These are phyloP conservation scores for Botrytis medusae DNA, from an alignment of 2,329 filamentous ascomycete species.

Conservation along the genomic window DNA sequence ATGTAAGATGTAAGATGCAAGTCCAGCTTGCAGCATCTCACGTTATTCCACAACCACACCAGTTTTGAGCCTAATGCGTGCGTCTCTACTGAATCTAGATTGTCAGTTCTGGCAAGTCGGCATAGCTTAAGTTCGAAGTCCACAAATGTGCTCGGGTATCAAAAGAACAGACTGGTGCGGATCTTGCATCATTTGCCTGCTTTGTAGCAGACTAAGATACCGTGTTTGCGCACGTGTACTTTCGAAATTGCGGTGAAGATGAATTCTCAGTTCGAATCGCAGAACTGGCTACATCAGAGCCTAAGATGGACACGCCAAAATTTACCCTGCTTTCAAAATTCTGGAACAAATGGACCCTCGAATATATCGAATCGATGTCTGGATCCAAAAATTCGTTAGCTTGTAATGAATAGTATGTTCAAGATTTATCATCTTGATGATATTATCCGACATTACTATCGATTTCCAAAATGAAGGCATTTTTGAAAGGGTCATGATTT, in stretches of 20 bases:
- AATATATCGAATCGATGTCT: neutral
- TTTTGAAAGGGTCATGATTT: neutral
- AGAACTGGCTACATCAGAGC: neutral
- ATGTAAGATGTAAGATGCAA: slow-evolving; percentile 1
- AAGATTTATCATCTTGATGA: neutral
- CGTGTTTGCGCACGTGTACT: neutral
- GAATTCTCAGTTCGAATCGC: neutral
- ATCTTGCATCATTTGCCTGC: neutral
- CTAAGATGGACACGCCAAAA: neutral
- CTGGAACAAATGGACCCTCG: neutral
- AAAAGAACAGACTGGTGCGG: neutral
- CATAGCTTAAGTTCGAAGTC: neutral
- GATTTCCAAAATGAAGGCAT: neutral
- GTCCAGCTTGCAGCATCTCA: slow-evolving; percentile 13
- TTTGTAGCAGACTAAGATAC: neutral
- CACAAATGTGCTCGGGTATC: neutral
- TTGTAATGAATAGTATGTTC: neutral
- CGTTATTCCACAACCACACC: neutral
- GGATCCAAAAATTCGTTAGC: neutral
- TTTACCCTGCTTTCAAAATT: neutral
- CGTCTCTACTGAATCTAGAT: neutral
- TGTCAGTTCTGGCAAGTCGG: neutral
- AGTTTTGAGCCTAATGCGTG: neutral
- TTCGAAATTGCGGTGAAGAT: slow-evolving; percentile 4
- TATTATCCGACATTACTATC: neutral